Conservation (phyloP, 495 filamentous ascomycete species). For the Aspergillus indologenus region DNA sequence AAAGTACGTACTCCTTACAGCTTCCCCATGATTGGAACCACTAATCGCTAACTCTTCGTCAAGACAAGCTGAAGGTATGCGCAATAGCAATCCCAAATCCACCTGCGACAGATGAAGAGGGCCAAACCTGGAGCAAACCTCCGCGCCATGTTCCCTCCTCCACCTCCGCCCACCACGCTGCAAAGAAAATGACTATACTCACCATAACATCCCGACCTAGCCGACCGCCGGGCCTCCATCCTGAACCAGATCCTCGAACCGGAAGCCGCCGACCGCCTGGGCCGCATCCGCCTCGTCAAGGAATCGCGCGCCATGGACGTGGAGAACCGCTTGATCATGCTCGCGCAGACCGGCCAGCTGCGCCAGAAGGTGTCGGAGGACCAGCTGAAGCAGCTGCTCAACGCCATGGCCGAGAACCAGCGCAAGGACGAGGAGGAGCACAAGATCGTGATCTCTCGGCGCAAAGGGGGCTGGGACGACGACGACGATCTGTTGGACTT, state of each 20-base stretch:
- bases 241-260: constrained; percentile 91
- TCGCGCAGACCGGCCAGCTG: constrained; percentile 83
- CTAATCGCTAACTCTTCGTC: not conserved
- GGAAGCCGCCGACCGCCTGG: constrained; percentile 87
- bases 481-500: constrained; percentile 78
- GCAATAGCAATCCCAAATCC: not conserved
- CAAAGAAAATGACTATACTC: too few species aligned
- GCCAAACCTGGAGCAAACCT: not conserved
- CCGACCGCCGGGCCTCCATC: constrained; percentile 62
- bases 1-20: constrained; percentile 43
- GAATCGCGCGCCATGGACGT: constrained; percentile 85
- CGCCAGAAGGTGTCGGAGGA: constrained; percentile 85
- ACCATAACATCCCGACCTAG: too few species aligned
- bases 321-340: constrained; percentile 88
- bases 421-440: constrained; percentile 58
- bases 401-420: constrained; percentile 71
- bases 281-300: constrained; percentile 93
- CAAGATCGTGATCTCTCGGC: constrained; percentile 79
- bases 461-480: constrained; percentile 85
- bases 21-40: not conserved
- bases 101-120: constrained; percentile 4
- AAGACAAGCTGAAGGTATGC: constrained; percentile 67
- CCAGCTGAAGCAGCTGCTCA: constrained; percentile 87
- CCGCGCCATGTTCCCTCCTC: constrained; percentile 5
- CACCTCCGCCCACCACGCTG: too few species aligned